Conservation (phyloP, 2,329 filamentous ascomycete species). For the Microdochium trichocladiopsis region DNA sequence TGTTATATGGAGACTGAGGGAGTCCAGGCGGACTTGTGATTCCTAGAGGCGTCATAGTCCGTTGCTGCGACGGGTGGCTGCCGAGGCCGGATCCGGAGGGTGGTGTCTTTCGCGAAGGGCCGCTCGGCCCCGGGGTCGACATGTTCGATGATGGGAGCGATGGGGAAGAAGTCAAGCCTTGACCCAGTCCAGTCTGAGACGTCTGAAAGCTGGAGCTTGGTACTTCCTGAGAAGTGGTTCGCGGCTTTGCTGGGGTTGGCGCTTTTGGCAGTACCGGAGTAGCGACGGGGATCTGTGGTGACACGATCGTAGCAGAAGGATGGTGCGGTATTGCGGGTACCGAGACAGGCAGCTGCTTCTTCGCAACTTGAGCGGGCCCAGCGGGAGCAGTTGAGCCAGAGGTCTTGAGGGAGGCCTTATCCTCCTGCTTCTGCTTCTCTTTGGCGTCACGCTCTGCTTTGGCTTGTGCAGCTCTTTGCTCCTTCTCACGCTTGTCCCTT, state of each 20-base stretch:
- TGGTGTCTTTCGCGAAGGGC: constrained; percentile 54
- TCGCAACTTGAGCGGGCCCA: constrained; percentile 32
- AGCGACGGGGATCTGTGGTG: constrained; percentile 71
- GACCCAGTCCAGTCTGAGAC: constrained; percentile 51
- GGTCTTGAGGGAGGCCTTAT: constrained; percentile 32
- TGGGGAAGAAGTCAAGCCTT: constrained; percentile 52
- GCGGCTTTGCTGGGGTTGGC: constrained; percentile 69
- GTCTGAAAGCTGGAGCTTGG: constrained; percentile 63
- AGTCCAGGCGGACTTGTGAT: constrained; percentile 51
- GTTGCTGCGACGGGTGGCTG: constrained; percentile 37
- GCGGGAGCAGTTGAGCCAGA: constrained; percentile 26
- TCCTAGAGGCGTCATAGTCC: constrained; percentile 55
- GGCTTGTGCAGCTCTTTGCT: constrained; percentile 31
- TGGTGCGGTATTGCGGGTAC: constrained; percentile 53
- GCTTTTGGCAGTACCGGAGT: constrained; percentile 79
- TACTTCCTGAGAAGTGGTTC: constrained; percentile 74
- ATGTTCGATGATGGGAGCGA: constrained; percentile 58
- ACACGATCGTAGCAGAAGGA: constrained; percentile 54
- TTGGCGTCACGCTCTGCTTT: constrained; percentile 40
- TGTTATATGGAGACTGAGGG: constrained; percentile 30
- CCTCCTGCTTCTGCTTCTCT: constrained; percentile 37
- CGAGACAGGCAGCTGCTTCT: constrained; percentile 32
- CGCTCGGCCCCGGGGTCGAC: constrained; percentile 56
- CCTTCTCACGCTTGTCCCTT: constrained; percentile 52
- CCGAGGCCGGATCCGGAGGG: constrained; percentile 7